Conservation (phyloP, 257 asterid genomes). For the Nicotiana benthamiana region DNA sequence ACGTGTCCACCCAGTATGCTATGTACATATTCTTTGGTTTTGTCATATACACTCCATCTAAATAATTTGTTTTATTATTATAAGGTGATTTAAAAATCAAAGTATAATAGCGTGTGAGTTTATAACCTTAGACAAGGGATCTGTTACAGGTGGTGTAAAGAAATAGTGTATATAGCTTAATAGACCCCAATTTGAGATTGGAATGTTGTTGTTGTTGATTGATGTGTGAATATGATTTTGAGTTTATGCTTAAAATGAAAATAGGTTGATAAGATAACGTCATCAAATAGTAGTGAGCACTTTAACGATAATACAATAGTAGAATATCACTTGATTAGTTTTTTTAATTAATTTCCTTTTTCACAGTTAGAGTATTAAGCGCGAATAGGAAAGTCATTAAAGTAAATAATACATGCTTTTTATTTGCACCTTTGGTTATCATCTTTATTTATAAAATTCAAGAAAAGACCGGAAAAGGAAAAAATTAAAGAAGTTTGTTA, state of each 20-base stretch:
- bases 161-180: background rate
- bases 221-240: background rate
- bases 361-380: background rate
- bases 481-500: too few relatives aligned
- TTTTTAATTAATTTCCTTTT: background rate
- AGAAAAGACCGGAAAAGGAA: too few relatives aligned
- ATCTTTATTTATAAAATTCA: too few relatives aligned
- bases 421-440: too few relatives aligned
- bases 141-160: background rate
- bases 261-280: background rate
- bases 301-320: background rate
- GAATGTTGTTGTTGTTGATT: background rate
- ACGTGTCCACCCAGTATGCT: background rate
- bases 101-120: background rate
- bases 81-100: background rate
- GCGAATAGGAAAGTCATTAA: background rate
- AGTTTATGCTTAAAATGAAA: background rate
- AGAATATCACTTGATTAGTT: background rate
- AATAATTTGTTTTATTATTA: background rate
- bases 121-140: background rate
- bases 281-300: background rate
- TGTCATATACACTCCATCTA: background rate
- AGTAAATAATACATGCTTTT: too few relatives aligned
- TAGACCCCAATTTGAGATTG: background rate
- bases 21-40: background rate